Conservation (phyloP, 768 basidiomycete species). For the Hypholoma fasciculare region DNA sequence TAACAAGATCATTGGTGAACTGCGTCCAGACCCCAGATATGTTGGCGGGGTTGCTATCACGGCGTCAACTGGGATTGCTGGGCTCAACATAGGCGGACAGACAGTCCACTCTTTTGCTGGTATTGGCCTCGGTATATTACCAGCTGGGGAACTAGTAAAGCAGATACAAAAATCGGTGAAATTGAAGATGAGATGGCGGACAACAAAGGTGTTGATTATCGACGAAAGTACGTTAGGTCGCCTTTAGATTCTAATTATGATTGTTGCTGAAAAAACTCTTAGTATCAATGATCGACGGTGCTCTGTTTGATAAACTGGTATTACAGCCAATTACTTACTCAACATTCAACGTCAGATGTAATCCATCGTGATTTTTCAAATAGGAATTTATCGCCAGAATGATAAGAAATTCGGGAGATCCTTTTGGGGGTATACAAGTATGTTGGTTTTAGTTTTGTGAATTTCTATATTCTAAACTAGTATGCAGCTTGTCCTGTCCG, state of each 20-base stretch:
- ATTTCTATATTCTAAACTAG: background rate
- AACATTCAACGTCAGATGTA: too few relatives aligned
- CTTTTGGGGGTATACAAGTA: slow-evolving; percentile 17
- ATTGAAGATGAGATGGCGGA: slow-evolving; percentile 47
- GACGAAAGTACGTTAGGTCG: slow-evolving; percentile 61
- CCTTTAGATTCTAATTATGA: background rate
- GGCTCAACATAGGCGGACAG: slow-evolving; percentile 67
- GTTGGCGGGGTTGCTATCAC: slow-evolving; percentile 56
- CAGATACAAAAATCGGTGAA: slow-evolving; percentile 25
- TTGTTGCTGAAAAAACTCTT: background rate
- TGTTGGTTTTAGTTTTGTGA: background rate
- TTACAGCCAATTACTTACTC: too few relatives aligned
- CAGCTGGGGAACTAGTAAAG: slow-evolving; percentile 36
- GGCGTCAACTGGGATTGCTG: slow-evolving; percentile 67
- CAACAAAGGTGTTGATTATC: slow-evolving; percentile 57
- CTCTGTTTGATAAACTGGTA: slow-evolving; percentile 70
- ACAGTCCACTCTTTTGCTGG: slow-evolving; percentile 72
- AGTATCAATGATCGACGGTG: slow-evolving; percentile 79
- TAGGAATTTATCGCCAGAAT: slow-evolving; percentile 39
- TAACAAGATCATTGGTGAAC: slow-evolving; percentile 55
- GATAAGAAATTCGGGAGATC: slow-evolving; percentile 35
- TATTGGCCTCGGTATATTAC: slow-evolving; percentile 58
- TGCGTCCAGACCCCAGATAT: slow-evolving; percentile 16
- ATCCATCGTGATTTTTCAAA: slow-evolving; percentile 20
- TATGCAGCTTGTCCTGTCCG: slow-evolving; percentile 63